phyloP scores from a whole-genome alignment of 192 early-diverging fungal genomes.

The Gigaspora rosea region DNA sequence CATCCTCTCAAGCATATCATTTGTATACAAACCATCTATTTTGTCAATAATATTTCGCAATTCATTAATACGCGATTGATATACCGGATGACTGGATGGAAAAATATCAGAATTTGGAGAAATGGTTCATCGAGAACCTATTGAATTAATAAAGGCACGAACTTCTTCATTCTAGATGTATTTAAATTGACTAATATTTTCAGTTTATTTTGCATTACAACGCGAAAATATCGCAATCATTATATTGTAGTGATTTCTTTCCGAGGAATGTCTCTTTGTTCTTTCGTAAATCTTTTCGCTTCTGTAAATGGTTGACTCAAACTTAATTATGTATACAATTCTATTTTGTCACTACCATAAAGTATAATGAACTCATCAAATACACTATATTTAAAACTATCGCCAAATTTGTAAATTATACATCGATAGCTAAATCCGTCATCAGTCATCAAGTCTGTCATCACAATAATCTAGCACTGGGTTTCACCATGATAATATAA shows the following conservation, averaged over 20 bases:
- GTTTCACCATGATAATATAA: too few species aligned
- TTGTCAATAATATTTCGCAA: neutral
- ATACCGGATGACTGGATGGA: neutral
- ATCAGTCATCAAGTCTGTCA: too few species aligned
- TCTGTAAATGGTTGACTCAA: neutral
- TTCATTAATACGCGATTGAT: neutral
- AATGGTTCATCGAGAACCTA: neutral
- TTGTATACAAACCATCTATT: neutral
- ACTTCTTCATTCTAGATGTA: neutral
- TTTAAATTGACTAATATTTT: neutral
- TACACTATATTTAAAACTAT: too few species aligned
- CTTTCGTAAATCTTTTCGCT: neutral
- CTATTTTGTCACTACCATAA: neutral
- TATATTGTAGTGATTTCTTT: neutral
- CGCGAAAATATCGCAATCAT: neutral
- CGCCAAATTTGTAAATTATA: too few species aligned
- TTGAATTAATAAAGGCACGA: neutral
- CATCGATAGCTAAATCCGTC: too few species aligned
- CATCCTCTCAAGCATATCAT: neutral
- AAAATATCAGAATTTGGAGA: neutral
- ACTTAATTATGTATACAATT: neutral
- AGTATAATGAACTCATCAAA: neutral
- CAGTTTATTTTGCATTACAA: neutral
- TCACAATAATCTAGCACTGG: too few species aligned
- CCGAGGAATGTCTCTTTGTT: neutral